Evolutionary conservation across 306 rosid genomes (phyloP), one percentile per base, ranked within the genome.

Genomic region (Cercis canadensis): DNA sequence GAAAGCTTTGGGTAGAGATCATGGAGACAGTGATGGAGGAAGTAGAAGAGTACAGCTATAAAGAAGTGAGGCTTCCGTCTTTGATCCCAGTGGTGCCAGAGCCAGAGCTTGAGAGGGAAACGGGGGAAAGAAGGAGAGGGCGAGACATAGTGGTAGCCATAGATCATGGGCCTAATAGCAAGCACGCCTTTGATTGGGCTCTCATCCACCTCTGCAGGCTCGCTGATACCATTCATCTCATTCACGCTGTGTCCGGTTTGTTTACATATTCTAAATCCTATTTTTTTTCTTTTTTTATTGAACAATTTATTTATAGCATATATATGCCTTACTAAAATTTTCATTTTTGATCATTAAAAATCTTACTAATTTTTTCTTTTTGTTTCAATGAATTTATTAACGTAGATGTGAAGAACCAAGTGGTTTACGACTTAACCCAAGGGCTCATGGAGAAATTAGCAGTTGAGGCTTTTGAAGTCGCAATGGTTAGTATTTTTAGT

Each of bases 161-260:
- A 6, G 98, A 90, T 80, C 97, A 90, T 49, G 97, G 94, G 0
- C 88, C 87, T 29, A 88, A 90, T 12, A 81, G 90, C 86, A 93
- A 88, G 60, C 85, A 82, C 56, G 98, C 96, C 16, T 88, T 93
- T n/a, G 94, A 93, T 79, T 93, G 98, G 98, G 90, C 90, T 33
- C 83, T 93, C 34, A 72, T 80, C 64, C 98, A 93, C 62, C 71
- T 93, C 50, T 84, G 86, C 64, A 72, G 97, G 68, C 89, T 87
- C 32, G 92, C 94, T 8, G 98, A 93, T 12, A 93, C 96, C n/a
- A 12, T 90, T 75, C 94, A 88, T 80, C 96, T 93, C 5, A 18
- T 88, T 71, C 97, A 90, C 44, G 90, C 84, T 12, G 97, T 93
- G 81, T 86, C 97, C 0, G 19, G 39, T 34, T 34, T 15, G 34